A percentile compares a stretch with the other conserved stretches of the same genome.
Evolutionary conservation across 768 basidiomycete species (phyloP).

Genomic region (Tricholoma sp.): DNA sequence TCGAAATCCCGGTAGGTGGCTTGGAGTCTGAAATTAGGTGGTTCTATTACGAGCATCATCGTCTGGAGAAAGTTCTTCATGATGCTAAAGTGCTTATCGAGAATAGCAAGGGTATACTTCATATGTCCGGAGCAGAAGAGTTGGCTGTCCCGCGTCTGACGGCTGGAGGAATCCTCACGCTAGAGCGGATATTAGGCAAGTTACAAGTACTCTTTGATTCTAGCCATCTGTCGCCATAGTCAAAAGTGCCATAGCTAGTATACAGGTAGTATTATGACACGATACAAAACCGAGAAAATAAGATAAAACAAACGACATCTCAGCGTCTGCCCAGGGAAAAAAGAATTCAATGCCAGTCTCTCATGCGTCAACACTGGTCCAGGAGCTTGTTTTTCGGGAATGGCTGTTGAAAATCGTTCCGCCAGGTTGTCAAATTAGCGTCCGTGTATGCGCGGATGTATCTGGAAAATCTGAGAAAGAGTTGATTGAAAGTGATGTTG

Average conservation of each 20-base stretch:
- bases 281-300: background rate
- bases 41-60: constrained; percentile 63
- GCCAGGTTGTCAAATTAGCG: constrained; percentile 76
- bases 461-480: constrained; percentile 17
- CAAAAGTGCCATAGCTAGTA: background rate
- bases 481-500: constrained; percentile 14
- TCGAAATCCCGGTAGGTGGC: constrained; percentile 70
- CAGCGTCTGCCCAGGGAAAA: too few species aligned
- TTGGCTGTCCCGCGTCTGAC: constrained; percentile 72
- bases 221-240: background rate
- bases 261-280: background rate
- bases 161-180: constrained; percentile 71
- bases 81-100: constrained; percentile 62
- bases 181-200: constrained; percentile 70
- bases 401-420: constrained; percentile 53
- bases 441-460: constrained; percentile 76
- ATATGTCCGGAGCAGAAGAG: constrained; percentile 26
- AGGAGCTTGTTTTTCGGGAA: constrained; percentile 66
- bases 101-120: constrained; percentile 48
- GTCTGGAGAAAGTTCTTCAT: constrained; percentile 62
- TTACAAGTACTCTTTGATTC: constrained; percentile 43
- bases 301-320: background rate
- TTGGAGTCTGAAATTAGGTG: constrained; percentile 69
- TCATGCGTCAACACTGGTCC: constrained; percentile 44
- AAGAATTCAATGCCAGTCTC: background rate